Conservation (phyloP, 1,284 basidiomycete genomes). For the Moesziomyces parantarcticus region DNA sequence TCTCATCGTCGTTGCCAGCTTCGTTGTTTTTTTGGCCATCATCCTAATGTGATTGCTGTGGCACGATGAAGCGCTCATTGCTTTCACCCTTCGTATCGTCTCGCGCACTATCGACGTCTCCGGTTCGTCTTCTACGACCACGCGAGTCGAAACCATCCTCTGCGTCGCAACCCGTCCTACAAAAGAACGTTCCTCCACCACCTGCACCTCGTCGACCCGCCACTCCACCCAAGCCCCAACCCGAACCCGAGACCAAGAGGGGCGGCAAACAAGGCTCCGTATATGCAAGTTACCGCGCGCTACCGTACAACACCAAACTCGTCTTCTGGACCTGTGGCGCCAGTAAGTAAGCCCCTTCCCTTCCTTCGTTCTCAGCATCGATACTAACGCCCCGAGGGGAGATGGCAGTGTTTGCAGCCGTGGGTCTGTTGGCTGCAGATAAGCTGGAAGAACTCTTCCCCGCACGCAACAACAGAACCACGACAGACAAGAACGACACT, state of each 20-base stretch:
- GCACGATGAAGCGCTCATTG: too few relatives aligned
- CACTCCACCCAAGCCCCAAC: not conserved
- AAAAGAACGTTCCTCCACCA: constrained; percentile 8
- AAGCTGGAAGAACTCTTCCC: constrained; percentile 42
- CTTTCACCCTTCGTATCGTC: too few relatives aligned
- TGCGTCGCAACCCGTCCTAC: constrained; percentile 16
- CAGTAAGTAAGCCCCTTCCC: constrained; percentile 11
- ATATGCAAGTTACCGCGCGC: constrained; percentile 6
- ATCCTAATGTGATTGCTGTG: too few relatives aligned
- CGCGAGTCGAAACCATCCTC: not conserved
- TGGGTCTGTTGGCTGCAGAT: constrained; percentile 33
- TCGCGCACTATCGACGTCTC: too few relatives aligned
- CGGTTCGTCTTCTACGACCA: too few relatives aligned
- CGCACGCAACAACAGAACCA: constrained; percentile 24
- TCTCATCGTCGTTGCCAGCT: too few relatives aligned
- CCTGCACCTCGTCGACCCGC: constrained; percentile 1
- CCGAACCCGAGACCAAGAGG: not conserved
- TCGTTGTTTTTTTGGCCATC: too few relatives aligned
- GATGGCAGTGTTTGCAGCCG: constrained; percentile 17
- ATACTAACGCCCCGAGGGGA: too few relatives aligned
- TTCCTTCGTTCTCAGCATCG: not conserved
- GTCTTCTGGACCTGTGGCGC: constrained; percentile 40
- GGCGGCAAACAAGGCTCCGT: constrained; percentile 25
- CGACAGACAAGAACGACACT: not conserved
- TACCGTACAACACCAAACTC: constrained; percentile 36